Conservation (phyloP, 2,329 filamentous ascomycete genomes). For the Colletotrichum zoysiae region DNA sequence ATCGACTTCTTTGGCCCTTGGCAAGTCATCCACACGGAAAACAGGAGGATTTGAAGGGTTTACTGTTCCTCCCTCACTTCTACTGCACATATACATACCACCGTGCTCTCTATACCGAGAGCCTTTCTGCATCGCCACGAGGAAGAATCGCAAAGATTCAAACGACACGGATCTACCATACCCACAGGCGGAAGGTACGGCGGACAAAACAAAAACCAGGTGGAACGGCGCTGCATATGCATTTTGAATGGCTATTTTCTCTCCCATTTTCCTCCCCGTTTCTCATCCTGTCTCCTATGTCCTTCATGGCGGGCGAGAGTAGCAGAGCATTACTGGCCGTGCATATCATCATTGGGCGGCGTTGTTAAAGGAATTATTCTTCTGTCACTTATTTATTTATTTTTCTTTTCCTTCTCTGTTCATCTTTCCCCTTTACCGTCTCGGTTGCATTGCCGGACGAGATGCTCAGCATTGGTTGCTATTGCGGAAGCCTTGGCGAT, state of each 20-base stretch:
- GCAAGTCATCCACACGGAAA: slow-evolving; percentile 64
- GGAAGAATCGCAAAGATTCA: slow-evolving; percentile 37
- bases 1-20: slow-evolving; percentile 62
- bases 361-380: slow-evolving; percentile 11
- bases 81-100: slow-evolving; percentile 35
- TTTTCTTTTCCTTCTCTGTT: background rate
- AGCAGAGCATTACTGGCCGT: slow-evolving; percentile 20
- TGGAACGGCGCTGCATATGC: slow-evolving; percentile 33
- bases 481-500: slow-evolving; percentile 6
- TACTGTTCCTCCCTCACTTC: background rate
- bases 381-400: too few relatives aligned
- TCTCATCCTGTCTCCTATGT: slow-evolving; percentile 7
- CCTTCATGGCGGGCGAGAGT: slow-evolving; percentile 10
- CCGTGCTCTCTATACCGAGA: slow-evolving; percentile 17
- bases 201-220: slow-evolving; percentile 34
- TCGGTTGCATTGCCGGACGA: background rate
- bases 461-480: slow-evolving; percentile 18
- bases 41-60: slow-evolving; percentile 56
- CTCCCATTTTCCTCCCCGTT: background rate
- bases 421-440: background rate
- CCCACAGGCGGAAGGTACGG: slow-evolving; percentile 20
- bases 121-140: slow-evolving; percentile 37
- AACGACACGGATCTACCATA: slow-evolving; percentile 28
- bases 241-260: slow-evolving; percentile 19
- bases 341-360: slow-evolving; percentile 37